Conservation (phyloP, 2,329 filamentous ascomycete genomes). For the Didymella arachidicola region DNA sequence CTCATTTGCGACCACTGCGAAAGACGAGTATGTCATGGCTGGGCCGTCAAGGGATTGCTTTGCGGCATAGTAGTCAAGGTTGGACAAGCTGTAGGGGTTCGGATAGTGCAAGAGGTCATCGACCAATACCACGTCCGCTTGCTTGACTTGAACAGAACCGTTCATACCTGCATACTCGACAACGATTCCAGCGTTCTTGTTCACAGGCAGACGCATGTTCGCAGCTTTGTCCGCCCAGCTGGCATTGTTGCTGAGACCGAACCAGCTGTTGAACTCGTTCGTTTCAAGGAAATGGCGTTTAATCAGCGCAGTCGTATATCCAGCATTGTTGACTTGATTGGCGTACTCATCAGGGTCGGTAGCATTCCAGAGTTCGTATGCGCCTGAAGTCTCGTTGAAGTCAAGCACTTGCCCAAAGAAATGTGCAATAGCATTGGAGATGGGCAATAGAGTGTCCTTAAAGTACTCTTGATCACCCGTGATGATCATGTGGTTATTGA, state of each 20-base stretch:
- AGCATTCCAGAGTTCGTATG: constrained; percentile 59
- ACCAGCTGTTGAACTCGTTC: constrained; percentile 64
- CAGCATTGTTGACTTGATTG: constrained; percentile 71
- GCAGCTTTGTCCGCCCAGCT: constrained; percentile 66
- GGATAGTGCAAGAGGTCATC: constrained; percentile 70
- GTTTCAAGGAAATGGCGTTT: constrained; percentile 63
- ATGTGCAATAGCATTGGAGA: constrained; percentile 69
- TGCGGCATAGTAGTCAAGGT: constrained; percentile 74
- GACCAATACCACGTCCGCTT: constrained; percentile 73
- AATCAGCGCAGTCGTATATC: constrained; percentile 72
- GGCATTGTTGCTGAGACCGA: constrained; percentile 63
- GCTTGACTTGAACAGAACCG: constrained; percentile 70
- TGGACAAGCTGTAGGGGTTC: constrained; percentile 62
- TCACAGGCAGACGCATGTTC: constrained; percentile 64
- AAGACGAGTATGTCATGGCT: constrained; percentile 77
- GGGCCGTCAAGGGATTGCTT: constrained; percentile 73
- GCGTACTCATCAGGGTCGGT: constrained; percentile 78
- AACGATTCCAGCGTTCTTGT: constrained; percentile 65
- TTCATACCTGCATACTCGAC: constrained; percentile 73
- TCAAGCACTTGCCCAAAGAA: constrained; percentile 68
- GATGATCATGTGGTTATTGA: constrained; percentile 67
- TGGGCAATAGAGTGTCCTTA: constrained; percentile 64
- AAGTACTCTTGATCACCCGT: constrained; percentile 67
- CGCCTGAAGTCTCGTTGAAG: constrained; percentile 59
- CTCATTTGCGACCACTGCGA: constrained; percentile 71